These are phyloP conservation scores for Aspergillus piperis DNA, from an alignment of 2,329 filamentous ascomycete species.

Conservation along the genomic window DNA sequence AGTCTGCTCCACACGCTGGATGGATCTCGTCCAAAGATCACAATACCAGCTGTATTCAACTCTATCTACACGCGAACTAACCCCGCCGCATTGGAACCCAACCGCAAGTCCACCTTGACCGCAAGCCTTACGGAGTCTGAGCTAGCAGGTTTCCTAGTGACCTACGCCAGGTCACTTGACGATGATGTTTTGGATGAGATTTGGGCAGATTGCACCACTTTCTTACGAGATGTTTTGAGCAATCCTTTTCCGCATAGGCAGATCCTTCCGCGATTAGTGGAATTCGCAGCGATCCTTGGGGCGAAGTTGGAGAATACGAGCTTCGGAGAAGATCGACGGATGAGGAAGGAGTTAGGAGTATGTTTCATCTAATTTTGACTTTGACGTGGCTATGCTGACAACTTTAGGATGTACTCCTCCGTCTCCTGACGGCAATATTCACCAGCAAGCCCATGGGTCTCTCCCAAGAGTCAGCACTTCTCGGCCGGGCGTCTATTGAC, in stretches of 20 bases:
- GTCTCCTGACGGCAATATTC: constrained; percentile 89
- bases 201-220: constrained; percentile 90
- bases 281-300: constrained; percentile 85
- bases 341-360: constrained; percentile 86
- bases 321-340: constrained; percentile 89
- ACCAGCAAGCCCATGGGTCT: constrained; percentile 81
- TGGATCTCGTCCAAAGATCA: constrained; percentile 85
- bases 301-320: constrained; percentile 98
- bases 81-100: constrained; percentile 72
- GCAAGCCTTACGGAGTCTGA: constrained; percentile 81
- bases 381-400: constrained; percentile 22
- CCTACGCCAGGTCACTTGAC: constrained; percentile 86
- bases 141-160: constrained; percentile 82
- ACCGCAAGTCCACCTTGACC: constrained; percentile 83
- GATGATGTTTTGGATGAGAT: constrained; percentile 99
- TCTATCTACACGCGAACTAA: constrained; percentile 94
- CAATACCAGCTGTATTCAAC: constrained; percentile 92
- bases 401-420: constrained; percentile 77
- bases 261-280: constrained; percentile 78
- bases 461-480: constrained; percentile 56
- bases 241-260: constrained; percentile 96
- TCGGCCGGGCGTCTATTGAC: constrained; percentile 43
- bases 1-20: constrained; percentile 88
- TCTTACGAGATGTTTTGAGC: constrained; percentile 82
- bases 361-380: constrained; percentile 38